phyloP scores from a whole-genome alignment of 306 rosid genomes.

The Glycine soja region DNA sequence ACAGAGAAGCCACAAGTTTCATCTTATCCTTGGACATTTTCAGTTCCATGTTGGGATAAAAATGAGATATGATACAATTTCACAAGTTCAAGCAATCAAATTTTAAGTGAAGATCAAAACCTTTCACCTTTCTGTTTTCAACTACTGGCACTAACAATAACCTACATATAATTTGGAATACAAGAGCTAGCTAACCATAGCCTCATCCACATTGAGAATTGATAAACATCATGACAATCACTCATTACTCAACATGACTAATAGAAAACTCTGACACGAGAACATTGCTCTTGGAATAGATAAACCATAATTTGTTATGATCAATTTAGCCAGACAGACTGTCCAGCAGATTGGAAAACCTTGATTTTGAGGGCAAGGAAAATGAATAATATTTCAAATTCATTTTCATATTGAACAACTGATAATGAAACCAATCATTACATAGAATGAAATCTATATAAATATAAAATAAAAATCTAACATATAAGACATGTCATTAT shows the following conservation, averaged over 20 bases:
- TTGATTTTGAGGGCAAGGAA: no score
- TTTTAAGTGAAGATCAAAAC: background rate
- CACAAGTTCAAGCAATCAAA: slow-evolving; percentile 2
- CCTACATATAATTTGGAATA: background rate
- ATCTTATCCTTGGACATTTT: background rate
- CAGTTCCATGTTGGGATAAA: background rate
- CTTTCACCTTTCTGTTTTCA: background rate
- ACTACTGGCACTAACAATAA: background rate
- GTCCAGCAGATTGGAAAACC: no score
- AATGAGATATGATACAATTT: slow-evolving; percentile 7
- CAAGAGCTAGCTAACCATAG: background rate
- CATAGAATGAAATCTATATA: no score
- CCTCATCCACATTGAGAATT: slow-evolving; percentile 4
- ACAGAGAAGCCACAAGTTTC: background rate
- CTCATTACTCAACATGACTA: no score
- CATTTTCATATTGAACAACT: no score
- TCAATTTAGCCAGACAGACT: slow-evolving; percentile 6
- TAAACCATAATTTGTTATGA: slow-evolving; percentile 8
- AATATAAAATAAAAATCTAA: no score
- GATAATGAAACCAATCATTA: no score
- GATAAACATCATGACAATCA: slow-evolving; percentile 1
- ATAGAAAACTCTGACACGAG: background rate
- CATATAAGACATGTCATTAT: no score
- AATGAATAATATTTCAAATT: no score
- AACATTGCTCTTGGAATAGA: background rate